Evolutionary conservation across 1,284 basidiomycete species (phyloP), one percentile per base, ranked within the genome.

Genomic region (Puccinia polysora): DNA sequence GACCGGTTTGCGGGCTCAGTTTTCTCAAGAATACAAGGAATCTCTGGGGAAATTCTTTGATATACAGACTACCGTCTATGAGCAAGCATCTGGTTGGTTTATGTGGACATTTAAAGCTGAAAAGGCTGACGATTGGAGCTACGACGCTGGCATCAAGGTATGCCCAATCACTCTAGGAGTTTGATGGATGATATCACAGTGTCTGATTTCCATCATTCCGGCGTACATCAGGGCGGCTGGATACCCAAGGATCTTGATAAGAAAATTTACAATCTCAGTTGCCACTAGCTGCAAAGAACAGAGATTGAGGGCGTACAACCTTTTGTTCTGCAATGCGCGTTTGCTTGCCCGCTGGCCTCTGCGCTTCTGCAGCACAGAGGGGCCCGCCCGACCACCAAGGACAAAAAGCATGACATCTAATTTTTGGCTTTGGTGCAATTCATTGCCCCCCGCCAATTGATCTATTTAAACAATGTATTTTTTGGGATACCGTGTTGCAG

Each of bases 41-140:
- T 90, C 89, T 83, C 81, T 97, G 70, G 82, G 89, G 62, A 84
- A 88, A 78, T 87, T 85, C 80, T 97, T 87, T 86, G 91, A 94
- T 79, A 89, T 89, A 0, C 93, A 96, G 74, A 76, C 75, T 20
- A 75, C 76, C 58, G 76, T 77, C 15, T 79, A 78, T 32, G 65
- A 69, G 83, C 85, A 36, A 82, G 82, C 72, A 7, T 84, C 85
- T 64, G 89, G 89, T n/a, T 90, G 88, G 88, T 82, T 88, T n/a
- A 88, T 84, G 78, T 90, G 89, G 89, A 85, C 88, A 12, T 90
- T 88, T 88, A 89, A 89, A 84, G 87, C 85, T n/a, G 78, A 78
- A 65, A 50, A 40, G 14, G 77, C 77, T 0, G 76, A 77, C 59
- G 80, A 80, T 25, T 80, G 79, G 77, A 76, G 76, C 55, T 79